These are phyloP conservation scores for Pseudotsuga menziesii DNA, from an alignment of 75 land plant species.

Conservation along the genomic window DNA sequence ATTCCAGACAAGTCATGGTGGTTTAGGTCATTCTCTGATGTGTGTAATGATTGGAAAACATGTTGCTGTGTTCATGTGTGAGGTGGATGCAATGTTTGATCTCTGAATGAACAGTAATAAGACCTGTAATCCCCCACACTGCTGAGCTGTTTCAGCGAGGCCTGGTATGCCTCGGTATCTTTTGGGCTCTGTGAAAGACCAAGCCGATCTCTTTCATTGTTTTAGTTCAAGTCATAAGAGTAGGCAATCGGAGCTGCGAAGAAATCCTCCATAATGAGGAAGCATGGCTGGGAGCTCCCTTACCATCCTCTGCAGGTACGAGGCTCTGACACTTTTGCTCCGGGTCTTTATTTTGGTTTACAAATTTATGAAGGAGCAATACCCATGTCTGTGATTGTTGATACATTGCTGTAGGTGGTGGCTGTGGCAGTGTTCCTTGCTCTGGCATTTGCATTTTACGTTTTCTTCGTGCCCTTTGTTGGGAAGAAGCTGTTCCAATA, in stretches of 20 bases:
- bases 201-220: not conserved
- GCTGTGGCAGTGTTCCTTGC: slow-evolving; percentile 92
- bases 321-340: not conserved
- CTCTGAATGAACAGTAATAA: not conserved
- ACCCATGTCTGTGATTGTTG: not conserved
- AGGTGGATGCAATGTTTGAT: slow-evolving; percentile 7
- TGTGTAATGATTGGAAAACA: slow-evolving; percentile 11
- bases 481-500: slow-evolving; percentile 61
- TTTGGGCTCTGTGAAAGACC: not conserved
- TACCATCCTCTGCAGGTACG: slow-evolving; percentile 96
- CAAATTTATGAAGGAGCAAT: not conserved
- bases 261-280: slow-evolving; percentile 60
- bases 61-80: not conserved
- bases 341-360: not conserved
- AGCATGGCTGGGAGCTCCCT: slow-evolving; percentile 99
- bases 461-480: slow-evolving; percentile 92
- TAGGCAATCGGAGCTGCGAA: not conserved
- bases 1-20: slow-evolving; percentile 9
- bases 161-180: not conserved
- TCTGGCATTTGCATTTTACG: slow-evolving; percentile 90
- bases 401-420: slow-evolving; percentile 57
- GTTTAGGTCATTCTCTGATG: not conserved
- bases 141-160: not conserved
- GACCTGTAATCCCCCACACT: not conserved
- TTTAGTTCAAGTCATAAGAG: not conserved